Evolutionary conservation across 2,329 filamentous ascomycete species (phyloP), one percentile per base, ranked within the genome.

Genomic region (Aspergillus cejpii): DNA sequence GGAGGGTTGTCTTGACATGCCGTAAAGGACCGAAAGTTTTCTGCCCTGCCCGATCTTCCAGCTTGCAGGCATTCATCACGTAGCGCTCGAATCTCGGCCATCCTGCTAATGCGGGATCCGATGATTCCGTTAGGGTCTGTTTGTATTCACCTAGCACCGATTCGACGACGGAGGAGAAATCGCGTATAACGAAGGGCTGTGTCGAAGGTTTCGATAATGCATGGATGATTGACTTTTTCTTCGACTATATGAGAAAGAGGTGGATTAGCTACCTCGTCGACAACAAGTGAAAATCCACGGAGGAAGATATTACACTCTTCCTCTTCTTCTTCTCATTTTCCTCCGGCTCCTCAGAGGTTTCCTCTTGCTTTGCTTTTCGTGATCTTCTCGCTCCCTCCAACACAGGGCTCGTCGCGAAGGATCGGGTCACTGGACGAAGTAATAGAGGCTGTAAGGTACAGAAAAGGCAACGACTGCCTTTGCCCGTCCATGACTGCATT

Each of bases 401-500:
- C 4, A 51, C 20, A 11, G 59, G 42, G 5, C 64, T 61, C 15
- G 63, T 65, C 15, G 58, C 51, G 45, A 69, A 67, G 5, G 51
- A 47, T 41, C 64, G 62, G 38, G 48, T 41, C 36, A 50, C 41
- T n/a, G 57, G 50, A 53, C 56, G 55, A 52, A 58, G 43, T 23
- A 58, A 48, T 29, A n/a, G n/a, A n/a, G 60, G 52, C 51, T 61
- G 63, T 48, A 70, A 66, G 23, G 62, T 53, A 58, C 68, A 70
- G 51, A 71, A 59, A 28, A 71, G 60, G 63, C 70, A 73, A 57
- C 57, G 57, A 38, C 59, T 63, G 53, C 60, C 57, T 55, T 50
- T 60, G 41, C 54, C 55, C 43, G 55, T 56, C 57, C 68, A 65
- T 62, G 58, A 52, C 61, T 61, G 67, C 71, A 74, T 73, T 55